Base-by-base conservation (phyloP, 2,329 filamentous ascomycete genomes). In the Stemphylium lycopersici region DNA sequence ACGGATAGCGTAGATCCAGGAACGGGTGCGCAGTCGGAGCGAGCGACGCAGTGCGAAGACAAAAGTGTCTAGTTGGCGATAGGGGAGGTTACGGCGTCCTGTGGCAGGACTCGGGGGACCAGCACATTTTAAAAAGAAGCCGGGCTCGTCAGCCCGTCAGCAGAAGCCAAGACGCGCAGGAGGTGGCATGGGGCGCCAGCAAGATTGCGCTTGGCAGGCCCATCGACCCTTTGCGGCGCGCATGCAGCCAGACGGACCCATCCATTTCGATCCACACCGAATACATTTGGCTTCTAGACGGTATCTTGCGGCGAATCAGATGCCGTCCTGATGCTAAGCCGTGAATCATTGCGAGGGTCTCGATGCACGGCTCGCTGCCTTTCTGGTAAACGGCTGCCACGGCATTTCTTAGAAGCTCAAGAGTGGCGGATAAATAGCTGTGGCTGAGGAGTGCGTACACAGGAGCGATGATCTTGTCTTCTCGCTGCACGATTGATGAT, bases 181-280 rank as follows among this genome's bases (percentile, higher is more conserved):
- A 63, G 48, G 50, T 41, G 37, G 55, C 51, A 62, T 54, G 52
- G 57, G 58, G 41, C 50, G 33, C 52, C 52, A 46, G 47, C 31
- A 61, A 68, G 57, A 67, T 68, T 68, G 50, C 49, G 49, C 64
- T 67, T 68, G 62, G 64, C 66, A 54, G 54, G 40, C 46, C 52
- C 58, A 43, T 51, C 47, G 60, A 47, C 52, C 58, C 43, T 56
- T 58, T 52, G 55, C 56, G 43, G 57, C 55, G 52, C 56, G 48
- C 48, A 44, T 45, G 52, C 56, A 45, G 52, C 52, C 50, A 31
- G 43, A 44, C 55, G 53, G 54, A 32, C 49, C 49, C 49, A 43
- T 50, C 55, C 58, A 54, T 36, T 45, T 32, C 42, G 53, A 60
- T 59, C 52, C 47, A 55, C 45, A 53, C 51, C 51, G 43, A 46